A percentile compares a stretch with the other conserved stretches of the same genome.
Conservation (phyloP, 495 filamentous ascomycete genomes). For the Talaromyces ruber region DNA sequence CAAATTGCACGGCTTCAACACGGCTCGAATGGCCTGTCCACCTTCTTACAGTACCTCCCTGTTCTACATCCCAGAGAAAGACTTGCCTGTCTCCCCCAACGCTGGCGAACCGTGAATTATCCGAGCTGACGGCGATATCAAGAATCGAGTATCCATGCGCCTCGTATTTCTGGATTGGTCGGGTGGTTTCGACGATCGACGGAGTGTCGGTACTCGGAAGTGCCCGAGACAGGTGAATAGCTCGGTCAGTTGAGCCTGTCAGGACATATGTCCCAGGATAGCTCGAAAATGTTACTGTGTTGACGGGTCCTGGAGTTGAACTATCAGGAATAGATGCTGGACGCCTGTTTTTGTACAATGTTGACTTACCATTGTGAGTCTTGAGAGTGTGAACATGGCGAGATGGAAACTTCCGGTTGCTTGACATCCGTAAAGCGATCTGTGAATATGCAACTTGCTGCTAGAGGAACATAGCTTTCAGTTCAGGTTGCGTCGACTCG, state of each 20-base stretch:
- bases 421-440: constrained; percentile 19
- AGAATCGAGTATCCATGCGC: constrained; percentile 89
- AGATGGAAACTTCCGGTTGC: constrained; percentile 22
- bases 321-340: background rate
- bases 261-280: constrained; percentile 50
- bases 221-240: constrained; percentile 72
- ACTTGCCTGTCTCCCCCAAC: constrained; percentile 82
- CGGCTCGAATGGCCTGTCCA: constrained; percentile 66
- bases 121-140: constrained; percentile 59
- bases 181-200: constrained; percentile 26
- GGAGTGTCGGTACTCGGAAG: constrained; percentile 30
- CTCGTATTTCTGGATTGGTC: constrained; percentile 75
- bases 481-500: background rate
- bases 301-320: constrained; percentile 24
- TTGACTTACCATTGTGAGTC: constrained; percentile 33
- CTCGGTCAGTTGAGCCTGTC: constrained; percentile 78
- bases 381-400: constrained; percentile 33
- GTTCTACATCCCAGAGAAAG: constrained; percentile 88
- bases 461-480: background rate
- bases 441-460: background rate
- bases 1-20: constrained; percentile 72
- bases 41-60: constrained; percentile 61
- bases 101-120: constrained; percentile 75
- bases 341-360: background rate
- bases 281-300: constrained; percentile 33